Evolutionary conservation across 192 early-diverging fungal genomes (phyloP), one percentile per base, ranked within the genome.

Genomic region (Gorgonomyces haynaldii): DNA sequence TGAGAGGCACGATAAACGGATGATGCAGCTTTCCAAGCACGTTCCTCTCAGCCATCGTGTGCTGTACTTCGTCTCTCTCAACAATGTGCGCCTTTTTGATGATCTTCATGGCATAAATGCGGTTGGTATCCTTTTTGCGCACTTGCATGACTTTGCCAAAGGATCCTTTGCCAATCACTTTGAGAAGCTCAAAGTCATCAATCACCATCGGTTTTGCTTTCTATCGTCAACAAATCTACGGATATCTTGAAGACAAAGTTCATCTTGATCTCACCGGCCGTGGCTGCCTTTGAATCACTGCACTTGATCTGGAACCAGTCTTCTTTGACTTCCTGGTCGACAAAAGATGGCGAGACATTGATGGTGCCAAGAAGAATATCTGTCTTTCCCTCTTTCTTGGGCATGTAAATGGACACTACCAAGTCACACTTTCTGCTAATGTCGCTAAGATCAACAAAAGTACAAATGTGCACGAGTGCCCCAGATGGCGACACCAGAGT

Each of bases 81-180:
- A 98, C 85, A 51, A 96, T 93, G 62, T 94, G 83, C 24, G 83
- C 81, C 67, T 98, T 98, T 27, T 78, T 77, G 22, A 96, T 67
- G 30, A 92, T 88, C 62, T 96, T 96, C 88, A 98, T 87, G 42
- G 93, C 92, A 64, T 95, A 98, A 61, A 96, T 91, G 39, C 92
- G 87, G 54, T 76, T 76, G 20, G 86, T 85, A 83, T 80, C 70
- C 70, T 39, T n/a, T n/a, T 52, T 54, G 8, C 21, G 10, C 8
- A 54, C 36, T 51, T 24, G 26, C 25, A 15, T 41, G 63, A 96
- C 92, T 72, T 92, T 96, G 52, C 89, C 91, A 72, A 95, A 98
- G 58, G 82, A 85, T 32, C 94, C 94, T 52, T 93, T 91, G 37
- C 94, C 94, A 65, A 98, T 87, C 42, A 94, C 87, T 58, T 90